Evolutionary conservation across 2,329 filamentous ascomycete species (phyloP).

Genomic region (Stachybotrys chartarum): DNA sequence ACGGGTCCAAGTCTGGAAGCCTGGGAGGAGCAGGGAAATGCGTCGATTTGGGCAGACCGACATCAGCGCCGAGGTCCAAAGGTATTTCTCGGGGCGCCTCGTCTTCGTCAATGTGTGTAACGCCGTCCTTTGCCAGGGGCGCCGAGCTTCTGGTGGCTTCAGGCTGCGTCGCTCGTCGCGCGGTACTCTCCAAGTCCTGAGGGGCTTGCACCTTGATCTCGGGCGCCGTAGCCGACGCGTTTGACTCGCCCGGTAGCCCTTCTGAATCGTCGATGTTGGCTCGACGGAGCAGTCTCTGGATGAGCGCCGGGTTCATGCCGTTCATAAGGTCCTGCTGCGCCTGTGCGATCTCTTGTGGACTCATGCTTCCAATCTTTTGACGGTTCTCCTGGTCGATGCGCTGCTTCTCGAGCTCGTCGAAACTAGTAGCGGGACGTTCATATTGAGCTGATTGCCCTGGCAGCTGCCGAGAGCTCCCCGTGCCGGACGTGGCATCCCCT

Average conservation of each 20-base stretch:
- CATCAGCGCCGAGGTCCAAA: conserved; percentile 34
- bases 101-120: conserved; percentile 29
- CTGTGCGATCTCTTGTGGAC: conserved; percentile 69
- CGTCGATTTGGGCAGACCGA: conserved; percentile 32
- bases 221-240: conserved; percentile 16
- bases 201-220: conserved; percentile 20
- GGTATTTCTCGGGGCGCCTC: conserved; percentile 31
- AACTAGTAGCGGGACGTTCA: conserved; percentile 3
- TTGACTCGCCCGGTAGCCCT: conserved; percentile 33
- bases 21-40: conserved; percentile 55
- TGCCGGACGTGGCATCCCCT: not conserved
- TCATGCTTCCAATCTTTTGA: conserved; percentile 69
- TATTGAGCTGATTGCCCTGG: not conserved
- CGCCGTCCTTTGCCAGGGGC: conserved; percentile 4
- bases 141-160: not conserved
- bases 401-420: conserved; percentile 52
- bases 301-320: conserved; percentile 65
- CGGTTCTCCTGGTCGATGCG: conserved; percentile 80
- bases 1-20: conserved; percentile 71
- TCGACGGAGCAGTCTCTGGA: conserved; percentile 69
- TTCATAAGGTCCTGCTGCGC: conserved; percentile 75
- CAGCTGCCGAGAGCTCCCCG: not conserved
- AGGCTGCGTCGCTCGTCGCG: conserved; percentile 1
- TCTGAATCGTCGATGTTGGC: conserved; percentile 63
- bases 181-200: conserved; percentile 17